Base-by-base conservation (phyloP, 1,139 yeast genomes). In the Blastobotrys proliferans region DNA sequence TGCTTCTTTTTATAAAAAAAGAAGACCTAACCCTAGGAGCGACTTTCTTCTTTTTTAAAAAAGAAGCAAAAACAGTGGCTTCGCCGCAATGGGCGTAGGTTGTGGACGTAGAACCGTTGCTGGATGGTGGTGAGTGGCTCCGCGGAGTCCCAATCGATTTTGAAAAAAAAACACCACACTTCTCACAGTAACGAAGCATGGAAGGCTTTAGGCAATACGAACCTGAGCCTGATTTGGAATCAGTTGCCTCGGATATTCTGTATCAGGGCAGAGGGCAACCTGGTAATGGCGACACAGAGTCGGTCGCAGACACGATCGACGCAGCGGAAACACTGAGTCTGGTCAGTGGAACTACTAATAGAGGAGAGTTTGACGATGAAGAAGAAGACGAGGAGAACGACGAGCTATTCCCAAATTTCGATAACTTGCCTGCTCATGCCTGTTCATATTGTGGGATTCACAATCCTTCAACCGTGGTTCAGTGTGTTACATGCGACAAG, bases 401-500 rank as follows among this genome's bases (percentile, higher is more conserved):
- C 4, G 29, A 25, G 11, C 16, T 16, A 6, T 21, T 10, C n/a
- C 4, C 14, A n/a, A 35, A 40, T 5, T 21, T 24, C 10, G 26
- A 39, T 17, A 52, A 53, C 5, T 44, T 61, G 31, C 66, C 65
- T 1, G 60, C 56, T n/a, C 61, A 62, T 37, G 66, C 67, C 1
- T 63, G 66, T 53, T 52, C 59, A 1, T 88, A 88, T 61, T 90
- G 97, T 67, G 94, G 90, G 1, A 72, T 86, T 27, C 80, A 80
- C 51, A 66, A 77, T 4, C 74, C 87, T 0, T 64, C 77, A 8
- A 72, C 83, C 38, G 83, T 88, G 17, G 83, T 84, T 33, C 79
- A 82, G 54, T 90, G 97, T 67, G 76, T 77, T 46, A 71, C 76
- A 4, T 88, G 97, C 64, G 66, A 77, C 56, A 82, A 80, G 60